Evolutionary conservation across 768 basidiomycete species (phyloP), one percentile per base, ranked within the genome.

Genomic region (Tricholoma terreum): DNA sequence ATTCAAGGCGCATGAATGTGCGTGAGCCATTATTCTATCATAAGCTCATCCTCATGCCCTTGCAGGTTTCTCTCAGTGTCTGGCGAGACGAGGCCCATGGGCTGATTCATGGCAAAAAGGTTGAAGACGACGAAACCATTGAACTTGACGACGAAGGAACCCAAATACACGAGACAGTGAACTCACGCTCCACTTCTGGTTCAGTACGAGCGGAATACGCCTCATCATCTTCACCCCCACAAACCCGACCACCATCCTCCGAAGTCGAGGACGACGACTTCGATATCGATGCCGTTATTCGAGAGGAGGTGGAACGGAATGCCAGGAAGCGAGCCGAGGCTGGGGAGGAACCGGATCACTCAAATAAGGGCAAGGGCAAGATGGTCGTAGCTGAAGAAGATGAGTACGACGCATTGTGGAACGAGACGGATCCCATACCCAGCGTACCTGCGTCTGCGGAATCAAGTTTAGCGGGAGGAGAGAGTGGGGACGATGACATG

Each of bases 1-100:
- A 90, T 62, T 87, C 90, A 6, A 84, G 85, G 51, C 83, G 90
- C 12, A 90, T 98, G 87, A 81, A 89, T 73, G 96, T 97, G 67
- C 59, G 84, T 75, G 14, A 19, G 12, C 51, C 22, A 42, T 15
- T 14, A 38, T 45, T 57, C 33, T 17, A 21, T 43, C 12, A 5
- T 17, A 50, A 14, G n/a, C 7, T 19, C 45, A 40, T 36, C 30
- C 52, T 55, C 30, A 51, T 57, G 62, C 22, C 58, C 49, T 52
- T 38, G 27, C 42, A 91, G 90, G 84, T 86, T 22, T 78, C 84
- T 17, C 67, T 92, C 21, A 83, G 86, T n/a, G 83, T 85, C 17
- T 94, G 90, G 89, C 77, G 81, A 55, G 89, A 93, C 67, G 86
- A 91, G 67, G 81, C 80, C 31, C 76, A 77, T 46, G 72, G 77